Conservation (phyloP, 2,329 filamentous ascomycete genomes). For the Phialophora verrucosa region DNA sequence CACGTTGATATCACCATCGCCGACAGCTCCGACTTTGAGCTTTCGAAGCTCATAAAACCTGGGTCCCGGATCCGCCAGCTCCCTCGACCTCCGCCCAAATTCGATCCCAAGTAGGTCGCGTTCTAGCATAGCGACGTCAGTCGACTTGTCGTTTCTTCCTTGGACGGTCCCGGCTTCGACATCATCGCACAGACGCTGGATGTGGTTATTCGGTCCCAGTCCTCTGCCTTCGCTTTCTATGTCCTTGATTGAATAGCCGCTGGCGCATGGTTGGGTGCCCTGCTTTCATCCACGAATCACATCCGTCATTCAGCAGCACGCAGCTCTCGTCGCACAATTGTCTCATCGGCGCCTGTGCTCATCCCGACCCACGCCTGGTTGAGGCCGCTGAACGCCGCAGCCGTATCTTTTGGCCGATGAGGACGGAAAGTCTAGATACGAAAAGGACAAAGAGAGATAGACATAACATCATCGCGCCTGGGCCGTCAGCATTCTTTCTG, state of each 20-base stretch:
- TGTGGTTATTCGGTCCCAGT: neutral
- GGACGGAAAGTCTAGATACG: constrained; percentile 4
- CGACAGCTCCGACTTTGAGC: constrained; percentile 15
- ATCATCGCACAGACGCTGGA: constrained; percentile 1
- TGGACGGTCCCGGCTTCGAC: neutral
- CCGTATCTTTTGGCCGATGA: constrained; percentile 10
- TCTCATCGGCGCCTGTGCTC: constrained; percentile 8
- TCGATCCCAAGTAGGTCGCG: neutral
- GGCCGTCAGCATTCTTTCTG: constrained; percentile 17
- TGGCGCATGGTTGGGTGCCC: constrained; percentile 30
- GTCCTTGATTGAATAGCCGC: constrained; percentile 27
- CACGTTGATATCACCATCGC: constrained; percentile 26
- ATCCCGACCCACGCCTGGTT: neutral
- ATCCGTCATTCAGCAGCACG: constrained; percentile 25
- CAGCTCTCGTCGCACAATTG: constrained; percentile 29
- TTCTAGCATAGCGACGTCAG: neutral
- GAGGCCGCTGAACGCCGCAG: constrained; percentile 18
- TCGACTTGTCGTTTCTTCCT: neutral
- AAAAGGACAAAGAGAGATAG: constrained; percentile 2
- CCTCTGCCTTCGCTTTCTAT: constrained; percentile 13
- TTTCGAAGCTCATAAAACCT: neutral
- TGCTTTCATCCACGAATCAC: constrained; percentile 29
- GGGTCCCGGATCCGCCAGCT: constrained; percentile 2
- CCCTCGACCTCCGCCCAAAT: constrained; percentile 7
- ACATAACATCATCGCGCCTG: constrained; percentile 10